Base-by-base conservation (phyloP, 352 stramenopile genomes). In the Thalassiosira hispida region DNA sequence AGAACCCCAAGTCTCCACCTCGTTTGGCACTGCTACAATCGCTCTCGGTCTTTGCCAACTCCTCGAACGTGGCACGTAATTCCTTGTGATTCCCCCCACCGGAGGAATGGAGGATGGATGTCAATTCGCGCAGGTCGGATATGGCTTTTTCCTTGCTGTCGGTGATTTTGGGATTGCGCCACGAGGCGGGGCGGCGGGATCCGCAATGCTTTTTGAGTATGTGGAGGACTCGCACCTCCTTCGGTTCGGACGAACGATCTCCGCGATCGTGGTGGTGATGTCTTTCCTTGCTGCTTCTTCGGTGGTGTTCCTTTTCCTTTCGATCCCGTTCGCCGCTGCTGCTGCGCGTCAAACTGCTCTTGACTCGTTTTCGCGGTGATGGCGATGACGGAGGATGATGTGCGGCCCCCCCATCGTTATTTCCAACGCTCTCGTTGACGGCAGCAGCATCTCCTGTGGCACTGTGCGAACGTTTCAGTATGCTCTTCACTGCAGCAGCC, bases 141-240 rank as follows among this genome's bases (percentile, higher is more conserved):
- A 77, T 80, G 0, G 90, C 90, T 70, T 93, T 84, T 73, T 93
- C 77, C 27, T 84, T 81, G 1, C 82, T 86, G 11, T 78, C 53
- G 23, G 84, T 93, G 61, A 94, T 92, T 65, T 90, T 86, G 2
- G 74, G 14, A 38, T 83, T 60, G 16, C 88, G 61, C 90, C 90
- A 93, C 4, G 78, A 90, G 44, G 74, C 68, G 2, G 90, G 90
- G 33, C 85, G 73, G 2, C 83, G 71, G 7, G 79, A 91, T 2
- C 65, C 86, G 12, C 75, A 81, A 59, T 94, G 90, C 69, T 94
- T 94, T 68, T 90, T 87, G 2, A 94, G 49, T 56, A 93, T 92
- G 69, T 94, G 90, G 2, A 93, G 77, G 12, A 89, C 85, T 1
- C 89, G 79, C 5, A 94, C 88, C 71, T 95, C 66, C 23, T 87